phyloP scores from a whole-genome alignment of 306 rosid genomes.

The Sindora glabra region DNA sequence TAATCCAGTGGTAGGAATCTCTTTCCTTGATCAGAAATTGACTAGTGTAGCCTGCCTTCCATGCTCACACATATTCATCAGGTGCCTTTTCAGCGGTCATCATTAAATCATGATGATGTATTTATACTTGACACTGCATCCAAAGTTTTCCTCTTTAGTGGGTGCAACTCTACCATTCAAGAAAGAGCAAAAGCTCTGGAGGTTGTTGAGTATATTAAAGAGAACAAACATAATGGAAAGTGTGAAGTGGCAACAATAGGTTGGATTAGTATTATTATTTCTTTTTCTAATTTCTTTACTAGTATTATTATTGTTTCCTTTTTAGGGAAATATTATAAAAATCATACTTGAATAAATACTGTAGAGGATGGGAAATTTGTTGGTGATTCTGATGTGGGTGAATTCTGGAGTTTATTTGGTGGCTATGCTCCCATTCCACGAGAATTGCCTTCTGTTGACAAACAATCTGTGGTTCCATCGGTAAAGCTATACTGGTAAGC shows the following conservation, averaged over 20 bases:
- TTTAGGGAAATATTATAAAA: constrained; percentile 12
- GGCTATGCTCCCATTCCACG: constrained; percentile 94
- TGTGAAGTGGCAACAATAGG: constrained; percentile 89
- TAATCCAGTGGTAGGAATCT: neutral
- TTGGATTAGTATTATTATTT: too few species aligned
- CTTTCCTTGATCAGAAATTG: constrained; percentile 10
- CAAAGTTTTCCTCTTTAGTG: constrained; percentile 83
- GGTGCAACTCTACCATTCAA: constrained; percentile 87
- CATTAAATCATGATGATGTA: constrained; percentile 79
- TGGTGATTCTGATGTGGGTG: constrained; percentile 92
- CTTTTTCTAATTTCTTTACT: constrained; percentile 13
- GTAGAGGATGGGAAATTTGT: constrained; percentile 97
- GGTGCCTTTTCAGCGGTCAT: constrained; percentile 87
- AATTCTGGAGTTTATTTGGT: constrained; percentile 96
- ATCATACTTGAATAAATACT: constrained; percentile 19
- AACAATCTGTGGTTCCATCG: constrained; percentile 29
- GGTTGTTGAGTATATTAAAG: constrained; percentile 85
- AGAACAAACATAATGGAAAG: constrained; percentile 67
- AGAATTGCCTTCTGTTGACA: constrained; percentile 51
- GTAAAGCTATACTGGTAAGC: constrained; percentile 63
- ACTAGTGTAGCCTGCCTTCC: constrained; percentile 9
- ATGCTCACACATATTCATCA: constrained; percentile 21
- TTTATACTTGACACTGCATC: constrained; percentile 90
- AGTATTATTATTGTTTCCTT: neutral
- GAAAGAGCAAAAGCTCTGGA: constrained; percentile 96